These are phyloP conservation scores for Kurtzmaniella quercitrusa DNA, from an alignment of 1,139 yeast genomes.

Conservation along the genomic window DNA sequence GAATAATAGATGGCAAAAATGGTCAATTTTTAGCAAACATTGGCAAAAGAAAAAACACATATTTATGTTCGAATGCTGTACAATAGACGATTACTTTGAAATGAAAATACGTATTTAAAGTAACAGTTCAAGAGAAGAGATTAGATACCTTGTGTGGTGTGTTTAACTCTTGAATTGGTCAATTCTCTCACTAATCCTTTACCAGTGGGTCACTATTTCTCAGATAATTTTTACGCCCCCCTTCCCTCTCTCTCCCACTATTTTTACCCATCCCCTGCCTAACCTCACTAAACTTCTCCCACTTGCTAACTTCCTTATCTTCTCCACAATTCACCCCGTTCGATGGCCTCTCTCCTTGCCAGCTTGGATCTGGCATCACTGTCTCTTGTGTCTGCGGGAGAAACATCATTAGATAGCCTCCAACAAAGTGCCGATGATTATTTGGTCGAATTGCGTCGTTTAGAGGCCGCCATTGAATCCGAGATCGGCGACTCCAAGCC, in stretches of 20 bases:
- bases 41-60: no score
- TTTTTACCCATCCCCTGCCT: not conserved
- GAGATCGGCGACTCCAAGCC: conserved; percentile 9
- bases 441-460: conserved; percentile 21
- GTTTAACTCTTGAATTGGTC: no score
- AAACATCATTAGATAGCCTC: not conserved
- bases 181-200: no score
- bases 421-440: conserved; percentile 21
- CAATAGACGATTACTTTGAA: no score
- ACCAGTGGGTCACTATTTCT: not conserved
- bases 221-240: not conserved
- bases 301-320: not conserved
- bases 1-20: no score
- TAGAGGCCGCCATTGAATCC: conserved; percentile 24
- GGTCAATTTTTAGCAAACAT: no score
- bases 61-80: no score
- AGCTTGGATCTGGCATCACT: not conserved
- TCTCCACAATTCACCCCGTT: not conserved
- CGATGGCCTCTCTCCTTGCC: conserved; percentile 1
- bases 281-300: not conserved
- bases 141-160: no score
- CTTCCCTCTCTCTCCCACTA: not conserved
- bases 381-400: not conserved
- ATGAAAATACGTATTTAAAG: no score
- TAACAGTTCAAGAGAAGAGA: no score